These are phyloP conservation scores for Didymella pomorum DNA, from an alignment of 2,329 filamentous ascomycete genomes.

Conservation along the genomic window DNA sequence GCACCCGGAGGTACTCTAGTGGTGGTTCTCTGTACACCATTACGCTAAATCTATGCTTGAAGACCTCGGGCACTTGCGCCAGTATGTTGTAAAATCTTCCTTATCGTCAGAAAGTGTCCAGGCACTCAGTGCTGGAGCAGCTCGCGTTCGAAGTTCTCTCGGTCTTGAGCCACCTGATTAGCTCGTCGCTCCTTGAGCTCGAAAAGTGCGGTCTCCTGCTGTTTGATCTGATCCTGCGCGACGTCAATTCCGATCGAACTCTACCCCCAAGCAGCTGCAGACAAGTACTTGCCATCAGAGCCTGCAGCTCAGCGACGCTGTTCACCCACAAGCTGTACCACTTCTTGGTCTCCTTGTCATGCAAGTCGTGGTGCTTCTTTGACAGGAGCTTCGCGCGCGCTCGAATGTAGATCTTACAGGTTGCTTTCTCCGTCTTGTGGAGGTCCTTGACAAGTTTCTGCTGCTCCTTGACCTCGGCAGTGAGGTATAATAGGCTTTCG, in stretches of 20 bases:
- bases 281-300: not conserved
- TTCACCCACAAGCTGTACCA: slow-evolving; percentile 6
- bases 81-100: too few relatives aligned
- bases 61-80: too few relatives aligned
- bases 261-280: too few relatives aligned
- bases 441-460: not conserved
- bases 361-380: not conserved
- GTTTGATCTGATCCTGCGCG: not conserved
- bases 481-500: not conserved
- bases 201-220: not conserved
- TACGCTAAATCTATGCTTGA: too few relatives aligned
- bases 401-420: not conserved
- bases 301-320: not conserved
- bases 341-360: not conserved
- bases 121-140: not conserved
- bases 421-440: not conserved
- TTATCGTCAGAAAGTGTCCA: too few relatives aligned
- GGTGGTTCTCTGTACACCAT: too few relatives aligned
- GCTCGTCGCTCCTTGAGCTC: not conserved
- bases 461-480: not conserved
- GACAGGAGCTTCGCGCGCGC: not conserved
- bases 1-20: too few relatives aligned
- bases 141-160: not conserved
- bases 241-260: too few relatives aligned
- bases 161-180: not conserved